phyloP scores from a whole-genome alignment of 768 basidiomycete species.

The Rickenella mellea region DNA sequence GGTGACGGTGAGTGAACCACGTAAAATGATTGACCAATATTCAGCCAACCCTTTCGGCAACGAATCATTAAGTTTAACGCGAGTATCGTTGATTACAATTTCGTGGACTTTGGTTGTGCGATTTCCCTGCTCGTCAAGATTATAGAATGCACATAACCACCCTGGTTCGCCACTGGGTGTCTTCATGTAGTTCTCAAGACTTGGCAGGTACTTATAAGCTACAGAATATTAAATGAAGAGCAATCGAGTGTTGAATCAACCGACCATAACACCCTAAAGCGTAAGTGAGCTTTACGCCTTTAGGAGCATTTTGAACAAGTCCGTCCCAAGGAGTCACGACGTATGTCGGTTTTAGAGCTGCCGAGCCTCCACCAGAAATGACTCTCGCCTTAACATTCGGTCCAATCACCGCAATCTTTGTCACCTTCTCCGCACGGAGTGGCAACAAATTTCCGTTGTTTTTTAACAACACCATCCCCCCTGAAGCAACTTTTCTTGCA shows the following conservation, averaged over 20 bases:
- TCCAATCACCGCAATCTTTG: constrained; percentile 55
- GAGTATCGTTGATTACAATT: constrained; percentile 46
- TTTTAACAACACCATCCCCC: constrained; percentile 59
- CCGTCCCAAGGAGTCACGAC: constrained; percentile 57
- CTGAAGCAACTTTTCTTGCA: constrained; percentile 45
- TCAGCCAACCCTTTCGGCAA: constrained; percentile 43
- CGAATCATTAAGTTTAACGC: constrained; percentile 60
- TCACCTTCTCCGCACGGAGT: constrained; percentile 24
- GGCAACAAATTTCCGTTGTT: constrained; percentile 52
- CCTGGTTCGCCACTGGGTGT: constrained; percentile 44
- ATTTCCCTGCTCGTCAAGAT: constrained; percentile 39
- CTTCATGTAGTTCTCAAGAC: constrained; percentile 49
- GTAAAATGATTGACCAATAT: constrained; percentile 49
- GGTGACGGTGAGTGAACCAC: constrained; percentile 40
- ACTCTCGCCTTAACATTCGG: constrained; percentile 58
- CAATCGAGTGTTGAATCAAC: constrained; percentile 8
- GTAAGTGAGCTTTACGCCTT: constrained; percentile 42
- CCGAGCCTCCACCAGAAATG: constrained; percentile 70
- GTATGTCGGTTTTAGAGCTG: constrained; percentile 55
- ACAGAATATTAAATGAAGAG: not conserved
- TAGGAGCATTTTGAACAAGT: constrained; percentile 37
- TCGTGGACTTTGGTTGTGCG: constrained; percentile 33
- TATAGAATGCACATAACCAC: constrained; percentile 58
- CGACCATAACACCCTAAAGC: constrained; percentile 57
- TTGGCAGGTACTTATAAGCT: constrained; percentile 65